Conservation (phyloP, 768 basidiomycete species). For the Naganishia kalamii region DNA sequence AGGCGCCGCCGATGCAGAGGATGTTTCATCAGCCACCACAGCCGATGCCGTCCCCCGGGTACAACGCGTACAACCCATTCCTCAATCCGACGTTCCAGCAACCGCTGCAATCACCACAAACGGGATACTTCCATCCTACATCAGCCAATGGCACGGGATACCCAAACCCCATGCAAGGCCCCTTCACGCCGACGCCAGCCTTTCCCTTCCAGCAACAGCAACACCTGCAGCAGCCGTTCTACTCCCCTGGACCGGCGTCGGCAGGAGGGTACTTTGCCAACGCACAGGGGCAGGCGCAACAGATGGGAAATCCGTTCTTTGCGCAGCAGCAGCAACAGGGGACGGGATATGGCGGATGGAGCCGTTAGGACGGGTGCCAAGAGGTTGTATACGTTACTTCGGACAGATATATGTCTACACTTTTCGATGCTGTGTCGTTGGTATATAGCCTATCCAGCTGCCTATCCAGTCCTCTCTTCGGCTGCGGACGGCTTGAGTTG, state of each 20-base stretch:
- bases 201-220: slow-evolving; percentile 1
- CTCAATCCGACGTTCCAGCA: neutral
- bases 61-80: neutral
- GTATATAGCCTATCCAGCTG: too few species aligned
- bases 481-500: too few species aligned
- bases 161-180: neutral
- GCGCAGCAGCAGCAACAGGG: neutral
- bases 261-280: neutral
- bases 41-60: neutral
- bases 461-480: too few species aligned
- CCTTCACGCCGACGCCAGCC: slow-evolving; percentile 3
- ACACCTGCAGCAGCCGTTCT: neutral
- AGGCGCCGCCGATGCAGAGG: neutral
- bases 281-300: neutral
- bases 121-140: neutral
- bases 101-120: too few species aligned
- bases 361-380: too few species aligned
- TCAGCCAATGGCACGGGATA: neutral
- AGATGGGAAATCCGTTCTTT: neutral
- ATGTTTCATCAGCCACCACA: neutral
- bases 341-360: neutral
- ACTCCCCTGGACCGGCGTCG: neutral
- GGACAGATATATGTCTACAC: too few species aligned
- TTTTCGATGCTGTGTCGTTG: too few species aligned
- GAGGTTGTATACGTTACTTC: too few species aligned